A percentile compares a stretch with the other conserved stretches of the same genome.
Evolutionary conservation across 2,329 filamentous ascomycete species (phyloP).

Genomic region (Aspergillus sclerotialis): DNA sequence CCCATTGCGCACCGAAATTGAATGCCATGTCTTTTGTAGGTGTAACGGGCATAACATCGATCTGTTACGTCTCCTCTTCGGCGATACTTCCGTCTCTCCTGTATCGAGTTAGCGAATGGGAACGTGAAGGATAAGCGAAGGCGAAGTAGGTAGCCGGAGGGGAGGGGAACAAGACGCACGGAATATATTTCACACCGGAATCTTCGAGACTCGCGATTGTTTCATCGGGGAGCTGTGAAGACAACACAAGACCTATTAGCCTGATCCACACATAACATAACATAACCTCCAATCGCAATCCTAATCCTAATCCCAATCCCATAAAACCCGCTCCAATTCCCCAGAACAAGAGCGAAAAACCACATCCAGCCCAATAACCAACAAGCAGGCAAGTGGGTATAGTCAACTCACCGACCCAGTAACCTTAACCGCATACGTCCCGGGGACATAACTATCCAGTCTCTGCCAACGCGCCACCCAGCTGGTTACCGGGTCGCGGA

Average conservation of each 20-base stretch:
- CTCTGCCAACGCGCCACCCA: slow-evolving; percentile 99
- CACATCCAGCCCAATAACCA: too few species aligned
- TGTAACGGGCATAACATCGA: too few species aligned
- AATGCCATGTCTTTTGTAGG: too few species aligned
- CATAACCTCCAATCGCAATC: not conserved
- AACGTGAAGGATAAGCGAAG: not conserved
- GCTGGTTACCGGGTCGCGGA: slow-evolving; percentile 72
- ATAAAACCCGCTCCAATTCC: too few species aligned
- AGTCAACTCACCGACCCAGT: slow-evolving; percentile 59
- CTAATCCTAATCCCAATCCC: too few species aligned
- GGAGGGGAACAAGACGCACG: too few species aligned
- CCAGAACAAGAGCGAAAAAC: too few species aligned
- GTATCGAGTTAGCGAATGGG: slow-evolving; percentile 6
- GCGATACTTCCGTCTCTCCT: slow-evolving; percentile 41
- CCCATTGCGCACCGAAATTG: too few species aligned
- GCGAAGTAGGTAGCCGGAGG: not conserved
- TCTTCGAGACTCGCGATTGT: slow-evolving; percentile 50
- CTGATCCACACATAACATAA: not conserved
- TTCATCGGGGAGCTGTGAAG: slow-evolving; percentile 48
- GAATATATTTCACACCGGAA: slow-evolving; percentile 55
- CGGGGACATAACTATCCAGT: slow-evolving; percentile 76
- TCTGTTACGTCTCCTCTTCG: slow-evolving; percentile 39
- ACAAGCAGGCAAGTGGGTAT: too few species aligned
- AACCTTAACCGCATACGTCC: slow-evolving; percentile 92
- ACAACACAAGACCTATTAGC: not conserved